Conservation (phyloP, 1,139 yeast species). For the Suhomyces kunorum region DNA sequence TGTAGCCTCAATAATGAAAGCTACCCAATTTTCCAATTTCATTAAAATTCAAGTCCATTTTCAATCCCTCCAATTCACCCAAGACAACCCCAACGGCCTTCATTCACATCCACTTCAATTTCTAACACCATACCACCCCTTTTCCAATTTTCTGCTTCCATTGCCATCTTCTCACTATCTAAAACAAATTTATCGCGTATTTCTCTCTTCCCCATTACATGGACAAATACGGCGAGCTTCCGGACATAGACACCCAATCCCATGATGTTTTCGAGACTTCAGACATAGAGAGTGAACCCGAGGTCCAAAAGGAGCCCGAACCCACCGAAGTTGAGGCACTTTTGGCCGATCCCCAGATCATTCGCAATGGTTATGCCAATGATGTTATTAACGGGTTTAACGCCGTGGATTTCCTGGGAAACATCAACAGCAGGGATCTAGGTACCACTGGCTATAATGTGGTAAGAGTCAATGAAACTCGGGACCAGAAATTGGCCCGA, state of each 20-base stretch:
- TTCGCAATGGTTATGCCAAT: constrained; percentile 25
- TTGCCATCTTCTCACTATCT: neutral
- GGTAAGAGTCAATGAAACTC: constrained; percentile 34
- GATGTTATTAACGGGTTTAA: constrained; percentile 19
- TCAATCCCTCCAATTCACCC: too few relatives aligned
- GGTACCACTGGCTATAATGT: constrained; percentile 32
- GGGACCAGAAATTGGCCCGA: constrained; percentile 46
- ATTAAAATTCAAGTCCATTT: too few relatives aligned
- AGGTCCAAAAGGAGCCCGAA: constrained; percentile 12
- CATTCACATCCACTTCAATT: too few relatives aligned
- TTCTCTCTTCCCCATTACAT: constrained; percentile 5
- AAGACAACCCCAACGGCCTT: too few relatives aligned
- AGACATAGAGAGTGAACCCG: constrained; percentile 41
- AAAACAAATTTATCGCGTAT: neutral
- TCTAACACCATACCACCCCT: too few relatives aligned
- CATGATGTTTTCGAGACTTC: constrained; percentile 53
- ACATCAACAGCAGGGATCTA: constrained; percentile 19
- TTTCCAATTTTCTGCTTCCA: too few relatives aligned
- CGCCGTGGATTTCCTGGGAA: constrained; percentile 42
- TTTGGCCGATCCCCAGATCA: constrained; percentile 22
- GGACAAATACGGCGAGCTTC: constrained; percentile 28
- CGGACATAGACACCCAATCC: constrained; percentile 29
- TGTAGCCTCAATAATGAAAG: too few relatives aligned
- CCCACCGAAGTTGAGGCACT: constrained; percentile 17
- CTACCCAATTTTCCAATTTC: too few relatives aligned